Evolutionary conservation across 1,284 basidiomycete species (phyloP), one percentile per base, ranked within the genome.

Genomic region (Naganishia liquefaciens): DNA sequence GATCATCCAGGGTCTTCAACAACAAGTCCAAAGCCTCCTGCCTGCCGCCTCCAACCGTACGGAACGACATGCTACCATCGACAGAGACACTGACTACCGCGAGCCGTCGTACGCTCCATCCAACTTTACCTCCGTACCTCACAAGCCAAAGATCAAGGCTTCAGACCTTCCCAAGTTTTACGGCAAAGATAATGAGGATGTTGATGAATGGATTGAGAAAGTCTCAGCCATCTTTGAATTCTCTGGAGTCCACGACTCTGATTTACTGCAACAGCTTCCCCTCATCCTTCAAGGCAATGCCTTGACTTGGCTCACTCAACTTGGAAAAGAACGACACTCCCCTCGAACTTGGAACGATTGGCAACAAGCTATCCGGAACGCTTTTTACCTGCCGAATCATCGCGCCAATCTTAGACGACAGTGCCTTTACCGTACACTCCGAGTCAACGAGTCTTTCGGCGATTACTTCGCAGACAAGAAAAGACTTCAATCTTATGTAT

Each of bases 161-260:
- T 62, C 65, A 10, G 65, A 66, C 40, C 23, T 66, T 1, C 65
- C 65, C 1, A 62, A 51, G n/a, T 57, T 57, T 13, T 37, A 27
- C 15, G 54, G 54, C 1, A 46, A 46, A 11, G 54, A 57, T 33
- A 47, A 27, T 2, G 65, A 66, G 37, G 60, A 62, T 33, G 40
- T 66, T n/a, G 65, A 66, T 40, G 42, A 51, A 39, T 66, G 57
- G 57, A 66, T 66, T 43, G 60, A 62, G 27, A 50, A 66, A n/a
- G 46, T 63, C 7, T 30, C 51, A 10, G 60, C 65, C 2, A 66
- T 66, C 15, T 53, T 11, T 27, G 54, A 63, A n/a, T 66, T 43
- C 47, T 66, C 65, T 19, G 54, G 50, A 3, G 28, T 28, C 1
- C 11, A 42, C 13, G 61, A 66, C 19, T 25, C 39, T 9, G 65